Evolutionary conservation across 192 early-diverging fungal species (phyloP).

Genomic region (Backusella luteola): DNA sequence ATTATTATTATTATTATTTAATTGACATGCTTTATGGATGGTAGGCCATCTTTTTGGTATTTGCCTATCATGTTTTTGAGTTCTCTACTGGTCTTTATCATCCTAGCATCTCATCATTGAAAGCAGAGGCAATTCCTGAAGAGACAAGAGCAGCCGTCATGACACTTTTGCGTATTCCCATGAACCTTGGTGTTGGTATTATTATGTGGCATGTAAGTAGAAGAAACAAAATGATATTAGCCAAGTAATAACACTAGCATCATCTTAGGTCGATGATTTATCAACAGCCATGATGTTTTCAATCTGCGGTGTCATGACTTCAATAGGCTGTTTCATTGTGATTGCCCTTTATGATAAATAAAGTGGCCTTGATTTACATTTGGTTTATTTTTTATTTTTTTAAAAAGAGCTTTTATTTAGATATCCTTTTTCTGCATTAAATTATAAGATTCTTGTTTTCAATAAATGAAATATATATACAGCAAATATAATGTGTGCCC

Average conservation of each 20-base stretch:
- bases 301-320: constrained; percentile 48
- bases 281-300: constrained; percentile 48
- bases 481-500: not conserved
- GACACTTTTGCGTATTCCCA: constrained; percentile 60
- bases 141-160: constrained; percentile 56
- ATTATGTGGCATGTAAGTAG: constrained; percentile 46
- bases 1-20: not conserved
- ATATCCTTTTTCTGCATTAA: not conserved
- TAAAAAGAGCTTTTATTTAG: not conserved
- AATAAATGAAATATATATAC: not conserved
- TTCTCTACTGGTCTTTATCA: constrained; percentile 57
- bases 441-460: not conserved
- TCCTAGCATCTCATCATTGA: constrained; percentile 49
- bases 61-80: constrained; percentile 54
- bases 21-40: not conserved
- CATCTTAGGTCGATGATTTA: constrained; percentile 32
- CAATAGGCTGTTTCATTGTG: constrained; percentile 26
- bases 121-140: constrained; percentile 55
- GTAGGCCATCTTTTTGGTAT: constrained; percentile 18
- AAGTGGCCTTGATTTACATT: not conserved
- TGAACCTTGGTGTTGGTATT: constrained; percentile 55
- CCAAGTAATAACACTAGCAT: not conserved
- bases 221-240: not conserved
- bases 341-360: constrained; percentile 7
- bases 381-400: too few species aligned